These are phyloP conservation scores for Nakazawaea molendinolei DNA, from an alignment of 805 yeast species.

Conservation along the genomic window DNA sequence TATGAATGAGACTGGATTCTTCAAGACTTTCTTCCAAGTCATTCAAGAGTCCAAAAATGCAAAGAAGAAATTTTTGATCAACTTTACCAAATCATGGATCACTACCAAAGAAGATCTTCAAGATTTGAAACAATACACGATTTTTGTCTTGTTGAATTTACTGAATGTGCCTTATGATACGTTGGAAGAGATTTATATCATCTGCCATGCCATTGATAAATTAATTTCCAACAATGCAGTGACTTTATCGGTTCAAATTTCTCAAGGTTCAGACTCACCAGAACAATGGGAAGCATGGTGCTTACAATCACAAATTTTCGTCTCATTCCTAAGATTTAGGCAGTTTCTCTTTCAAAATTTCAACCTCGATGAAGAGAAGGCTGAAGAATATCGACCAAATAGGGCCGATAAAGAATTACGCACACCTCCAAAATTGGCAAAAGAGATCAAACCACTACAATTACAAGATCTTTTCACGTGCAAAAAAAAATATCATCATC, in stretches of 20 bases:
- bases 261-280: conserved; percentile 6
- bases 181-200: conserved; percentile 44
- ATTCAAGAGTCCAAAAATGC: conserved; percentile 33
- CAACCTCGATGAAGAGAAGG: conserved; percentile 18
- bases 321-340: conserved; percentile 17
- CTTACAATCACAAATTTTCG: conserved; percentile 9
- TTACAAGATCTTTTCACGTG: conserved; percentile 1
- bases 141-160: conserved; percentile 33
- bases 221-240: conserved; percentile 34
- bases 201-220: conserved; percentile 39
- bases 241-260: conserved; percentile 23
- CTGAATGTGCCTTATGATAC: conserved; percentile 30
- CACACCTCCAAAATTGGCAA: conserved; percentile 18
- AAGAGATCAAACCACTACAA: not conserved
- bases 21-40: conserved; percentile 35
- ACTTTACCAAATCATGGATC: conserved; percentile 25
- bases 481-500: conserved; percentile 1
- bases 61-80: conserved; percentile 33
- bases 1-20: conserved; percentile 23
- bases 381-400: conserved; percentile 24
- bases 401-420: conserved; percentile 28
- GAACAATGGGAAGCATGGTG: conserved; percentile 5
- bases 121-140: conserved; percentile 23
- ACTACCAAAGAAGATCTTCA: conserved; percentile 1
- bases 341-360: conserved; percentile 19